These are phyloP conservation scores for Gossypium raimondii DNA, from an alignment of 345 rosid genomes.

Conservation along the genomic window DNA sequence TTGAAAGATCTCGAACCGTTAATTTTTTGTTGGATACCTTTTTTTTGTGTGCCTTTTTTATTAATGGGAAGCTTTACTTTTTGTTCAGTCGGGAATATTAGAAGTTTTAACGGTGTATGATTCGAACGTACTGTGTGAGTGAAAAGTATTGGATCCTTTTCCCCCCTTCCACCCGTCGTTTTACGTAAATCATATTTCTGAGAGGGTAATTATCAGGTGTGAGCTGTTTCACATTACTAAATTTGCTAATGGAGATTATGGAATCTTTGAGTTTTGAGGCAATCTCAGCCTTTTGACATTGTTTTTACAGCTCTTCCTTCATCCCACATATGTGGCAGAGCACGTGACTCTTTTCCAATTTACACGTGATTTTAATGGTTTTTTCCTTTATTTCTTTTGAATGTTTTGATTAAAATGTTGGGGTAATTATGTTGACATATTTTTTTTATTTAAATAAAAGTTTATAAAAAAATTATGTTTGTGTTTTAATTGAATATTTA, in stretches of 20 bases:
- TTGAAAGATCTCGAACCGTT: not conserved
- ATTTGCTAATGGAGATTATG: not conserved
- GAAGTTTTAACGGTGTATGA: not conserved
- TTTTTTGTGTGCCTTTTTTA: no score
- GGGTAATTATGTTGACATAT: no score
- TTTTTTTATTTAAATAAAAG: no score
- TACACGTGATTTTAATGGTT: no score
- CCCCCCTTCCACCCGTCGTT: not conserved
- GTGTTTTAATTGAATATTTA: no score
- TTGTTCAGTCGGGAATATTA: not conserved
- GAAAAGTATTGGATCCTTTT: not conserved
- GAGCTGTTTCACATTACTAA: not conserved
- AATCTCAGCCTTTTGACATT: no score
- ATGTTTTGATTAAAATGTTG: no score
- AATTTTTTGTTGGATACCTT: not conserved
- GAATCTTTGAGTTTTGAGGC: not conserved
- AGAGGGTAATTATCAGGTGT: not conserved
- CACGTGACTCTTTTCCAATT: no score
- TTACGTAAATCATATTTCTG: not conserved
- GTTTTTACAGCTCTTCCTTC: no score
- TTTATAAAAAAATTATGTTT: no score
- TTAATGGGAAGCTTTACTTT: not conserved
- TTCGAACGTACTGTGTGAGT: not conserved
- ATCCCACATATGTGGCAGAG: no score
- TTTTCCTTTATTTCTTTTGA: no score